phyloP scores from a whole-genome alignment of 2,329 filamentous ascomycete genomes.

The Metarhizium robertsii region DNA sequence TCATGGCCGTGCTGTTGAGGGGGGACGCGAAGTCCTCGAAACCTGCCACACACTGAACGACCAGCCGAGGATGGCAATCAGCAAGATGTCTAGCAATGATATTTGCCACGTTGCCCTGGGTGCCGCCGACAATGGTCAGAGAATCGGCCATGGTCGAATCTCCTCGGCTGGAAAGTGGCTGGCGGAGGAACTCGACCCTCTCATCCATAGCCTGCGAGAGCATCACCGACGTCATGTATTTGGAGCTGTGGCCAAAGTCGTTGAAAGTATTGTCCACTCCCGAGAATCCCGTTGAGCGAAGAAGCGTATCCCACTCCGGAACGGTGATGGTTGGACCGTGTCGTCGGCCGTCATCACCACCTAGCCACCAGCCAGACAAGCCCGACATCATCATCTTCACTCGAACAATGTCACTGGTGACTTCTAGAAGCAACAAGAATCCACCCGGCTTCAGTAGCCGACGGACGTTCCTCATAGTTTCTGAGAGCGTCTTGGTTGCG shows the following conservation, averaged over 20 bases:
- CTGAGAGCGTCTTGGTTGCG: slow-evolving; percentile 19
- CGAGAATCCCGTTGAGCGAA: neutral
- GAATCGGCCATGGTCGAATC: too few species aligned
- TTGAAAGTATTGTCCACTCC: neutral
- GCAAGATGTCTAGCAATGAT: too few species aligned
- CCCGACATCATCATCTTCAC: too few species aligned
- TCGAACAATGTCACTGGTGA: slow-evolving; percentile 13
- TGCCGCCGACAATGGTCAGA: too few species aligned
- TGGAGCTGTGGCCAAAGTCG: too few species aligned
- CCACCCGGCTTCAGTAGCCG: slow-evolving; percentile 5
- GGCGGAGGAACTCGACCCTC: neutral
- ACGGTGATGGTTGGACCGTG: neutral
- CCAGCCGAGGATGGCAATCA: too few species aligned
- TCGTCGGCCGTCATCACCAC: too few species aligned
- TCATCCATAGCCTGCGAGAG: neutral
- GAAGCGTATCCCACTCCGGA: neutral
- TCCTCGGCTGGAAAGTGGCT: neutral
- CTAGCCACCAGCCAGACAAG: too few species aligned
- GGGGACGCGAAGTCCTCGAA: too few species aligned
- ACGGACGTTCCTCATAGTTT: slow-evolving; percentile 10
- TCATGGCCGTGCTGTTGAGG: too few species aligned
- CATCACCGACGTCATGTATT: neutral
- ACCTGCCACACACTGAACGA: too few species aligned
- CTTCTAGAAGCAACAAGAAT: slow-evolving; percentile 4
- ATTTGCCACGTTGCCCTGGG: too few species aligned